Conservation (phyloP, 805 yeast genomes). For the Candida insectorum region DNA sequence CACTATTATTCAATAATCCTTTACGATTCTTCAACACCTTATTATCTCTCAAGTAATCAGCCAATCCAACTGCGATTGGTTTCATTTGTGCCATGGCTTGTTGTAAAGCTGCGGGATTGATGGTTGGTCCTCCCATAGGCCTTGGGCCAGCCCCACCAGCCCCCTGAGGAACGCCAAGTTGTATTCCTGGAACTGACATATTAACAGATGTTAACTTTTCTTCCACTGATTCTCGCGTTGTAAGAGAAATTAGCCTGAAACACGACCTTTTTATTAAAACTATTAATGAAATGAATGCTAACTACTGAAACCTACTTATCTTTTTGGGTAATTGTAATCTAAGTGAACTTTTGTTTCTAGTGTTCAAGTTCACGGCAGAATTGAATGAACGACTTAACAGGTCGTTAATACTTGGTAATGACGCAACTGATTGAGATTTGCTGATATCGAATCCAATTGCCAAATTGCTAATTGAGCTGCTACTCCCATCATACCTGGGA, state of each 20-base stretch:
- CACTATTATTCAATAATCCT: conserved; percentile 68
- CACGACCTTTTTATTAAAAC: too few species aligned
- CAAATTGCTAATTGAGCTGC: background rate
- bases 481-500: conserved; percentile 15
- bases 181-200: conserved; percentile 15
- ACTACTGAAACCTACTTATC: conserved; percentile 1
- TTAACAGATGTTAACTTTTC: too few species aligned
- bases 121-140: conserved; percentile 1
- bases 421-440: background rate
- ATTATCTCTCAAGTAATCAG: conserved; percentile 66
- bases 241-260: too few species aligned
- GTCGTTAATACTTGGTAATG: background rate
- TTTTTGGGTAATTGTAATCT: conserved; percentile 6
- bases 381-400: background rate
- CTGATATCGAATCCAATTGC: background rate
- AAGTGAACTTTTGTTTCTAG: conserved; percentile 2
- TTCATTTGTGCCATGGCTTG: conserved; percentile 16
- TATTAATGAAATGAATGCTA: background rate
- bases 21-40: conserved; percentile 71
- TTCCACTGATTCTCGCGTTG: too few species aligned
- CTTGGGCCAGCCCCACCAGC: background rate
- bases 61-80: conserved; percentile 66
- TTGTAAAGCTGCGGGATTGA: conserved; percentile 9
- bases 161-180: conserved; percentile 12
- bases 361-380: background rate